Evolutionary conservation across 2,329 filamentous ascomycete genomes (phyloP).

Genomic region (Metarhizium humberi): DNA sequence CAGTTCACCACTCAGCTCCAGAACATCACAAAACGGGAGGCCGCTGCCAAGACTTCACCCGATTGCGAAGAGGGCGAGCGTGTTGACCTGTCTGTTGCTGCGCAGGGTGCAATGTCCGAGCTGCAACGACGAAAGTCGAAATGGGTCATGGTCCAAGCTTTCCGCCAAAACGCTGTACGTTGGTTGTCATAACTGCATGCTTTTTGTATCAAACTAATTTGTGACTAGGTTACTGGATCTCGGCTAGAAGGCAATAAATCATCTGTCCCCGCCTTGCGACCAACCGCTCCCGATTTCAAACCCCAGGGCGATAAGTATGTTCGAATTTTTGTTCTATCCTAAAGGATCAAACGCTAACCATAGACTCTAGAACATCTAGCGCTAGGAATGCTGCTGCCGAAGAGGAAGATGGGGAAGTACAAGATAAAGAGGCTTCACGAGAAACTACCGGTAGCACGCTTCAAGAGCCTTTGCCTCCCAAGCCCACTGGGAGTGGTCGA

Average conservation of each 20-base stretch:
- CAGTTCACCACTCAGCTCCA: constrained; percentile 55
- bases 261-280: constrained; percentile 35
- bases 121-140: constrained; percentile 56
- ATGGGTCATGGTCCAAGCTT: constrained; percentile 69
- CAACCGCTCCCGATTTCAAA: constrained; percentile 57
- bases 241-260: constrained; percentile 20
- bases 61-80: constrained; percentile 49
- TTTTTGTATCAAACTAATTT: not conserved
- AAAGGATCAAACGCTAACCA: constrained; percentile 5
- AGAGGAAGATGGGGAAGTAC: constrained; percentile 66
- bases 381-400: constrained; percentile 28
- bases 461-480: constrained; percentile 26
- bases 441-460: constrained; percentile 4
- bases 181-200: not conserved
- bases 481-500: constrained; percentile 16
- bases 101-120: constrained; percentile 61
- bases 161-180: constrained; percentile 54
- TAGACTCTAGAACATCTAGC: constrained; percentile 9
- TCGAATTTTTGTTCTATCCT: constrained; percentile 8
- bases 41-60: constrained; percentile 34
- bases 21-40: constrained; percentile 55
- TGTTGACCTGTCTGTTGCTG: constrained; percentile 66
- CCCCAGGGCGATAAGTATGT: constrained; percentile 34
- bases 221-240: constrained; percentile 17
- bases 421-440: constrained; percentile 35